Evolutionary conservation across 2,329 filamentous ascomycete species (phyloP).

Genomic region (Cladorrhinum sp.): DNA sequence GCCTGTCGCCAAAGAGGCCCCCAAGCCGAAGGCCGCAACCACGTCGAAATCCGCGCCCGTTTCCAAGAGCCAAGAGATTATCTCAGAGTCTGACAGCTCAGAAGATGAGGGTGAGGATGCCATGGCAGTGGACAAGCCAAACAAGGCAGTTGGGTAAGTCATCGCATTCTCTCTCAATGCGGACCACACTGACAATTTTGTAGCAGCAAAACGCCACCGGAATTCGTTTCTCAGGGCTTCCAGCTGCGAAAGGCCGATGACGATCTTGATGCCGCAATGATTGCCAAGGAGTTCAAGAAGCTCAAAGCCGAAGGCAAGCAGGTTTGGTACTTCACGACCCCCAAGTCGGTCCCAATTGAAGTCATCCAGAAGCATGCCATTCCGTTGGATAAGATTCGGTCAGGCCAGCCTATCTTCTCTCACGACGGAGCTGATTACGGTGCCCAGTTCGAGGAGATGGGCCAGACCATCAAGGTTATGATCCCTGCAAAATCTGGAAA

Average conservation of each 20-base stretch:
- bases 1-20: slow-evolving; percentile 19
- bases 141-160: background rate
- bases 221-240: slow-evolving; percentile 51
- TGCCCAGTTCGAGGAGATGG: slow-evolving; percentile 52
- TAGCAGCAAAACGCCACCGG: slow-evolving; percentile 30
- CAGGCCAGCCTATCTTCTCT: slow-evolving; percentile 54
- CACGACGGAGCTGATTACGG: slow-evolving; percentile 64
- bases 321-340: slow-evolving; percentile 77
- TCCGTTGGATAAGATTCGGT: slow-evolving; percentile 51
- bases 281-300: slow-evolving; percentile 55
- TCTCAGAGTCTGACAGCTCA: slow-evolving; percentile 22
- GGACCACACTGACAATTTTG: slow-evolving; percentile 20
- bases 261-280: slow-evolving; percentile 41
- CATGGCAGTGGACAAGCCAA: slow-evolving; percentile 30
- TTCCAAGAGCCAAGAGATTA: slow-evolving; percentile 23
- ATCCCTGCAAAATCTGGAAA: slow-evolving; percentile 56
- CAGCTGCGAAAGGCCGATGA: slow-evolving; percentile 50
- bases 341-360: slow-evolving; percentile 65
- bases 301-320: slow-evolving; percentile 66
- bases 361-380: slow-evolving; percentile 64
- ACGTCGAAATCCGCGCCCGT: slow-evolving; percentile 12
- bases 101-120: slow-evolving; percentile 29
- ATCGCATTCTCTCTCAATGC: background rate
- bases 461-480: slow-evolving; percentile 55
- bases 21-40: slow-evolving; percentile 18